Evolutionary conservation across 2,329 filamentous ascomycete species (phyloP), one percentile per base, ranked within the genome.

Genomic region (Penicillium brasilianum): DNA sequence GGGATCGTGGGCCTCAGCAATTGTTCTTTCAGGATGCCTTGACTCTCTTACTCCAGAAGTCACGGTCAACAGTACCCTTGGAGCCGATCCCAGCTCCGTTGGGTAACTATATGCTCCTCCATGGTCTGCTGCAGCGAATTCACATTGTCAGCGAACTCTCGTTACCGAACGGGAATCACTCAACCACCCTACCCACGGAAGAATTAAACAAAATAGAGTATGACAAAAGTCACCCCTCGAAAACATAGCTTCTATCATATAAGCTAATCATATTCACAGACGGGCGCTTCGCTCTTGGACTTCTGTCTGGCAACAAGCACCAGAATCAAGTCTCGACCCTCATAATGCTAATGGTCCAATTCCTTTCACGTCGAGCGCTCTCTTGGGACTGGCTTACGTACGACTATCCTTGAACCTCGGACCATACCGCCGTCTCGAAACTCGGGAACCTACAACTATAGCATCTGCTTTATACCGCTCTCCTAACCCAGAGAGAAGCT

Each of bases 61-160:
- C 72, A 20, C 70, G 67, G 43, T 67, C 64, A 14, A 58, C 66
- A 16, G 59, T 72, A 51, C 62, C 72, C 41, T 59, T 76, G n/a
- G 66, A 71, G 34, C 72, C 72, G 3, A 74, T 74, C 28, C 73
- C 73, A 9, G 65, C 75, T 8, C 86, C 87, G 0, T 75, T 90
- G 7, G 89, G 88, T 0, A 89, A 89, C 67, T 91, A 92, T 65
- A 84, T 90, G 8, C 79, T 92, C 36, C 88, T 92, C 3, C 88
- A 91, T 69, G 88, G 88, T 3, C 73, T 92, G 25, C 83, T 91
- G 11, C 89, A 92, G 68, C 88, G 91, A 63, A 88, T 92, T 16
- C 73, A 75, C 34, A 68, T 75, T 9, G 72, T 75, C 16, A 74
- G 71, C 57, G 73, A 75, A 52, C 61, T 75, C 16, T 74, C 71